Percentiles rank a stretch among this genome's conserved stretches.
Evolutionary conservation across 805 yeast genomes (phyloP).

Genomic region (Pichia eremophila): DNA sequence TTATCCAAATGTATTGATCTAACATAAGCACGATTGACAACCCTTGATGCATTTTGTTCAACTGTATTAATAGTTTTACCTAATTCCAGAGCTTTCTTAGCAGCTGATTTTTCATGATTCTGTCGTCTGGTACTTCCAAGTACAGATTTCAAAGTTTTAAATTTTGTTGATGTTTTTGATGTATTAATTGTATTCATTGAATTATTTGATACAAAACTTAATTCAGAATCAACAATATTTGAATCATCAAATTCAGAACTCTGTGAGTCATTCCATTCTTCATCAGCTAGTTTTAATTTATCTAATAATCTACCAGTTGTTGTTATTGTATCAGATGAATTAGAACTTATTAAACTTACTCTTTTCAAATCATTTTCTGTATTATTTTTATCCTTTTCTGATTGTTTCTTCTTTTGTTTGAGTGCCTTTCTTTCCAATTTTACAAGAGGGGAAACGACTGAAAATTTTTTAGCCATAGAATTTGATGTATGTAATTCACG

Average conservation of each 20-base stretch:
- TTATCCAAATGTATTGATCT: conserved; percentile 14
- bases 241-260: not conserved
- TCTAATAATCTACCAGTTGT: conserved; percentile 27
- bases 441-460: not conserved
- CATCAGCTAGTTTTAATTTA: conserved; percentile 24
- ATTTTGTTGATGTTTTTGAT: conserved; percentile 20
- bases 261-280: conserved; percentile 18
- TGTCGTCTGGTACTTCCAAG: conserved; percentile 11
- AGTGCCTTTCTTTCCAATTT: not conserved
- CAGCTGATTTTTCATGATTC: conserved; percentile 12
- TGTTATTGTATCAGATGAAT: conserved; percentile 6
- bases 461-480: not conserved
- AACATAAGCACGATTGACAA: conserved; percentile 7
- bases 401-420: not conserved
- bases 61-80: conserved; percentile 18
- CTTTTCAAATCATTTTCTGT: not conserved
- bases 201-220: not conserved
- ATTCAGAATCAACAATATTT: not conserved
- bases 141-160: conserved; percentile 23
- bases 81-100: conserved; percentile 16
- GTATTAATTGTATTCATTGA: not conserved
- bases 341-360: not conserved
- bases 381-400: conserved; percentile 1
- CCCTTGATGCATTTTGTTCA: conserved; percentile 8
- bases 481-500: not conserved